phyloP scores from a whole-genome alignment of 768 basidiomycete species.

The Leccinum imitatum region DNA sequence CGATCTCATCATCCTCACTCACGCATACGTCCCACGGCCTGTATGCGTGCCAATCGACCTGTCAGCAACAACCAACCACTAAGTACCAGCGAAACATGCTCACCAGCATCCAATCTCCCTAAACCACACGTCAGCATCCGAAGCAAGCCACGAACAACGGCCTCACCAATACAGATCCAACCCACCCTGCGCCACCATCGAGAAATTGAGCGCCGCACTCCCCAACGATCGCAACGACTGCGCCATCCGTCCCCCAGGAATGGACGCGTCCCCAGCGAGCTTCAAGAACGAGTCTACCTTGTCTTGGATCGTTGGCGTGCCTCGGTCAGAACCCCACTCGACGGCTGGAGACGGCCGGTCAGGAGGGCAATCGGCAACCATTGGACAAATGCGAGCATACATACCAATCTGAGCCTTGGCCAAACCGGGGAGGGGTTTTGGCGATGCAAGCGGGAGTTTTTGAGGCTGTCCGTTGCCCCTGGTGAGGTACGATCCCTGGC shows the following conservation, averaged over 20 bases:
- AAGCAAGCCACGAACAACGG: not conserved
- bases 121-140: slow-evolving; percentile 1
- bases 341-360: slow-evolving; percentile 46
- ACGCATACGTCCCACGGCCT: slow-evolving; percentile 88
- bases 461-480: slow-evolving; percentile 43
- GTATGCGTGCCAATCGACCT: not conserved
- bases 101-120: slow-evolving; percentile 83
- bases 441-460: slow-evolving; percentile 64
- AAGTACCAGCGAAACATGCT: slow-evolving; percentile 18
- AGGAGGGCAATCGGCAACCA: not conserved
- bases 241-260: slow-evolving; percentile 76
- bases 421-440: slow-evolving; percentile 64
- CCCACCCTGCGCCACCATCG: slow-evolving; percentile 84
- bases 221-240: slow-evolving; percentile 84
- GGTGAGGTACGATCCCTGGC: slow-evolving; percentile 77
- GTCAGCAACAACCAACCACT: not conserved
- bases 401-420: slow-evolving; percentile 70
- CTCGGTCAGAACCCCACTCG: slow-evolving; percentile 88
- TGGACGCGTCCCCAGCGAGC: slow-evolving; percentile 68
- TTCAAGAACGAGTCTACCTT: slow-evolving; percentile 70
- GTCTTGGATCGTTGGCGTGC: slow-evolving; percentile 45
- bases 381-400: not conserved
- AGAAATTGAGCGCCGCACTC: slow-evolving; percentile 80
- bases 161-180: slow-evolving; percentile 84
- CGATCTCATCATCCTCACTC: slow-evolving; percentile 20